Conservation (phyloP, 768 basidiomycete genomes). For the Rhizopogon roseolus region DNA sequence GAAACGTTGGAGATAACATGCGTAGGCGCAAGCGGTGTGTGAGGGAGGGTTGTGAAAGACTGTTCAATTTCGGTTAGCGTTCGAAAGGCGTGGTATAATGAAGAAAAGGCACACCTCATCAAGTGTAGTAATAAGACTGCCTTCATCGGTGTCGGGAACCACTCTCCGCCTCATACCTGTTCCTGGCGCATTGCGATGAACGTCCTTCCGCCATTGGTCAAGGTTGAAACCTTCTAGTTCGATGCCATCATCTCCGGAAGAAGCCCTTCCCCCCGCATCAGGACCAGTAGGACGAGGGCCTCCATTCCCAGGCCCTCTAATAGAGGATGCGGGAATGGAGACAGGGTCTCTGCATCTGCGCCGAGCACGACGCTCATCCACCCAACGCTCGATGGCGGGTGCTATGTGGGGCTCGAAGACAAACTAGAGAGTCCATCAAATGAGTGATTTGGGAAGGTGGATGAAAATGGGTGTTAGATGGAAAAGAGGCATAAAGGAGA, state of each 20-base stretch:
- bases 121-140: conserved; percentile 24
- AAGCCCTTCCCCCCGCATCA: conserved; percentile 13
- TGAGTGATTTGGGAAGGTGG: neutral
- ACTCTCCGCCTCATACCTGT: neutral
- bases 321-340: conserved; percentile 7
- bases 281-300: conserved; percentile 3
- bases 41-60: conserved; percentile 43
- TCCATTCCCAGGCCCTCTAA: conserved; percentile 9
- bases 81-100: neutral
- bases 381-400: conserved; percentile 48
- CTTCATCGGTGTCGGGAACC: conserved; percentile 9
- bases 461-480: neutral
- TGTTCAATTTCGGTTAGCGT: conserved; percentile 11
- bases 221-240: conserved; percentile 57
- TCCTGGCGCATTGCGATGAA: conserved; percentile 19
- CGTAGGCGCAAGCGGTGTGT: conserved; percentile 43
- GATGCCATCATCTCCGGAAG: conserved; percentile 22
- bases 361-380: conserved; percentile 26
- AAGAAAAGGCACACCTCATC: conserved; percentile 40
- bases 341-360: conserved; percentile 21
- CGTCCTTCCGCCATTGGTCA: conserved; percentile 47
- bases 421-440: conserved; percentile 35
- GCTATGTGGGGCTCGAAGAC: conserved; percentile 70
- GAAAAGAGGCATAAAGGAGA: neutral
- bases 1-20: conserved; percentile 41